Evolutionary conservation across 2,329 filamentous ascomycete species (phyloP).

Genomic region (Aplosporella prunicola): DNA sequence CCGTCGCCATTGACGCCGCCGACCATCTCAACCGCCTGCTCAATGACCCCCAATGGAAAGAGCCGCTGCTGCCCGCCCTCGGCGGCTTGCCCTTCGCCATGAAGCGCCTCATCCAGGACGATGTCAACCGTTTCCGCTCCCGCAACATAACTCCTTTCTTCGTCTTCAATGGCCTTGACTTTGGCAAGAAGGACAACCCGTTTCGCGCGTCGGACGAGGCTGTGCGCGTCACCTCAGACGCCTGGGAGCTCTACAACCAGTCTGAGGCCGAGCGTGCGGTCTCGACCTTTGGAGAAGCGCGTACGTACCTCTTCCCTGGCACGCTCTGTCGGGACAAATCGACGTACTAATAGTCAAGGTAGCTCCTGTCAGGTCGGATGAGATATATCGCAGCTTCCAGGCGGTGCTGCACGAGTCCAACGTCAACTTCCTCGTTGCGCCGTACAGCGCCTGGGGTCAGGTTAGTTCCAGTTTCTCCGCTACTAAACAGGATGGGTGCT

Average conservation of each 20-base stretch:
- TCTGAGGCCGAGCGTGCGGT: slow-evolving; percentile 74
- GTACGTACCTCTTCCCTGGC: slow-evolving; percentile 36
- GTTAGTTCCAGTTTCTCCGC: slow-evolving; percentile 39
- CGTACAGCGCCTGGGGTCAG: slow-evolving; percentile 81
- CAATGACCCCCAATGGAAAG: slow-evolving; percentile 55
- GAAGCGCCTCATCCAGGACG: slow-evolving; percentile 62
- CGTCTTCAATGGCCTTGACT: slow-evolving; percentile 80
- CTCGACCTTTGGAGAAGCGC: slow-evolving; percentile 72
- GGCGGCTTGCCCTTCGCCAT: slow-evolving; percentile 80
- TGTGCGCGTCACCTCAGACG: slow-evolving; percentile 61
- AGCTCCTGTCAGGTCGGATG: slow-evolving; percentile 59
- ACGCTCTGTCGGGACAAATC: slow-evolving; percentile 8
- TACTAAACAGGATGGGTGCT: slow-evolving; percentile 20
- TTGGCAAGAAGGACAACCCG: slow-evolving; percentile 59
- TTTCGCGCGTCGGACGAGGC: slow-evolving; percentile 51
- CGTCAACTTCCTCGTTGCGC: slow-evolving; percentile 71
- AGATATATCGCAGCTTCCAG: slow-evolving; percentile 70
- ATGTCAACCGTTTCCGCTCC: slow-evolving; percentile 63
- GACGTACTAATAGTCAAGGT: slow-evolving; percentile 15
- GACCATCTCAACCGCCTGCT: slow-evolving; percentile 79
- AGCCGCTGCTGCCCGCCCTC: slow-evolving; percentile 81
- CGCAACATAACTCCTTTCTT: slow-evolving; percentile 72
- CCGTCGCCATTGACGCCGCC: slow-evolving; percentile 79
- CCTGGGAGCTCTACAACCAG: slow-evolving; percentile 80
- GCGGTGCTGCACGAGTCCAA: slow-evolving; percentile 58